Evolutionary conservation across 805 yeast genomes (phyloP).

Genomic region (Nakazawaea ambrosiae): DNA sequence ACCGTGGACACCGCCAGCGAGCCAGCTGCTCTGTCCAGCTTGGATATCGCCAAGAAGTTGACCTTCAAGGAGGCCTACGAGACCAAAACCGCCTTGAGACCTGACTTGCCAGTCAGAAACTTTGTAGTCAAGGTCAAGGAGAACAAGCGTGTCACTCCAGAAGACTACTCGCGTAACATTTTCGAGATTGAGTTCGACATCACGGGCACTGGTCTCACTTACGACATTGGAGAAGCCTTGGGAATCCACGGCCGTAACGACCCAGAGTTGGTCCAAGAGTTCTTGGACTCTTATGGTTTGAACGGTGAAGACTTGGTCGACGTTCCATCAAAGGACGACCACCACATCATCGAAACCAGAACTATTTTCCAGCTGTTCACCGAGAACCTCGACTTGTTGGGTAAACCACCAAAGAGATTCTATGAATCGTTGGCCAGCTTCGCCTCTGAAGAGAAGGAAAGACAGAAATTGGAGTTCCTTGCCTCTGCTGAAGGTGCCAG

Average conservation of each 20-base stretch:
- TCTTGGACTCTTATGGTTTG: constrained; percentile 66
- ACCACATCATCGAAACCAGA: constrained; percentile 55
- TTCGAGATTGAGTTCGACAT: constrained; percentile 95
- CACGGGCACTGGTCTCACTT: constrained; percentile 82
- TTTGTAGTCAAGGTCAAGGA: constrained; percentile 86
- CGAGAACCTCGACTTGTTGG: constrained; percentile 82
- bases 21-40: constrained; percentile 25
- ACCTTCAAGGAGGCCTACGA: constrained; percentile 78
- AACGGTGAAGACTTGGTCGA: constrained; percentile 62
- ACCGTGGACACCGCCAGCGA: constrained; percentile 34
- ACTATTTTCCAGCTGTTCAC: constrained; percentile 75
- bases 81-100: constrained; percentile 59
- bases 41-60: constrained; percentile 59
- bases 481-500: constrained; percentile 79
- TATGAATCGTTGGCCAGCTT: constrained; percentile 73
- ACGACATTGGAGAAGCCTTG: constrained; percentile 93
- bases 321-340: constrained; percentile 62
- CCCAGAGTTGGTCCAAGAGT: constrained; percentile 53
- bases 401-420: constrained; percentile 93
- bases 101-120: constrained; percentile 81
- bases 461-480: constrained; percentile 50
- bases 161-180: constrained; percentile 84
- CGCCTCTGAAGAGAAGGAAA: constrained; percentile 66
- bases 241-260: constrained; percentile 92
- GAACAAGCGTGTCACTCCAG: constrained; percentile 87